phyloP scores from a whole-genome alignment of 2,329 filamentous ascomycete genomes.

The Alternaria incomplexa region DNA sequence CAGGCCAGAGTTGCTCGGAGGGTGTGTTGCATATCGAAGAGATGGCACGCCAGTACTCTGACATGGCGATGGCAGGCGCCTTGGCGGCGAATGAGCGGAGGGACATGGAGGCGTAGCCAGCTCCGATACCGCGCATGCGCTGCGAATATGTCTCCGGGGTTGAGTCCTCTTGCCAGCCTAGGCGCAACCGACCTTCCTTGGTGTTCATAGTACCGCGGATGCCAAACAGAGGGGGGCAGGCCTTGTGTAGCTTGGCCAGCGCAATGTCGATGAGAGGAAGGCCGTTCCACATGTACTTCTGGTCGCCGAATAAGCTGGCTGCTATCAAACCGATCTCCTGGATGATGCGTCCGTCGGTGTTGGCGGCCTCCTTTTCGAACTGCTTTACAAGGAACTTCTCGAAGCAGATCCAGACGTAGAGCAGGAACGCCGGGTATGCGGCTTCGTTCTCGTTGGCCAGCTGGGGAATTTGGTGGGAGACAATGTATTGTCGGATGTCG shows the following conservation, averaged over 20 bases:
- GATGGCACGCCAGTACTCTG: constrained; percentile 82
- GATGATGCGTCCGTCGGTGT: constrained; percentile 56
- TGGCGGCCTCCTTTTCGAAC: constrained; percentile 49
- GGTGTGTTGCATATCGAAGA: constrained; percentile 80
- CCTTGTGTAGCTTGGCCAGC: constrained; percentile 81
- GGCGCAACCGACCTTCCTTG: constrained; percentile 40
- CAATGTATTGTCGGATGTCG: constrained; percentile 47
- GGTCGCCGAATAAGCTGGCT: constrained; percentile 74
- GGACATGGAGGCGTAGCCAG: constrained; percentile 82
- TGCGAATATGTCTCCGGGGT: constrained; percentile 74
- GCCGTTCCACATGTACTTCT: constrained; percentile 70
- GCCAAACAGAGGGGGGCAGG: constrained; percentile 86
- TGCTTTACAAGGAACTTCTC: constrained; percentile 75
- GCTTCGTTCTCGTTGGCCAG: constrained; percentile 37
- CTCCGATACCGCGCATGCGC: constrained; percentile 81
- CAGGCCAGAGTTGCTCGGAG: constrained; percentile 54
- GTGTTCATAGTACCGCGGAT: constrained; percentile 78
- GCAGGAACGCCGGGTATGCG: constrained; percentile 52
- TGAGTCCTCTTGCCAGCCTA: constrained; percentile 41
- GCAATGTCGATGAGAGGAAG: constrained; percentile 79
- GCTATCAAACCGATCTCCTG: constrained; percentile 81
- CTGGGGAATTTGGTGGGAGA: constrained; percentile 37
- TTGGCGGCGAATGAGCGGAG: constrained; percentile 71
- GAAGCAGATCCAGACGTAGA: constrained; percentile 80
- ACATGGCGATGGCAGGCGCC: constrained; percentile 75